Conservation (phyloP, 2,329 filamentous ascomycete species). For the Ambrosiella xylebori region DNA sequence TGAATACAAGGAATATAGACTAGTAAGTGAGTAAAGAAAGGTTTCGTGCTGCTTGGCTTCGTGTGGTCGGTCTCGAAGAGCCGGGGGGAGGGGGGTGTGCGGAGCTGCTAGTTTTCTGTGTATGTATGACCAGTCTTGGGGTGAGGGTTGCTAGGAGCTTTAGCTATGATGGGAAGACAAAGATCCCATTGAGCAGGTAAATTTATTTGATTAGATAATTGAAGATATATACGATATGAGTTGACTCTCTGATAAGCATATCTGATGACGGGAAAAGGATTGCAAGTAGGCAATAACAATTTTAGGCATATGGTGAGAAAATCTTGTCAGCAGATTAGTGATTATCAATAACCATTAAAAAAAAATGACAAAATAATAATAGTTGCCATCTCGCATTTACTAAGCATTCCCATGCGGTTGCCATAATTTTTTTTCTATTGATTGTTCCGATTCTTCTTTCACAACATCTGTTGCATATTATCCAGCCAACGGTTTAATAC, state of each 20-base stretch:
- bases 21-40: neutral
- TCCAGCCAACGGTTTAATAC: neutral
- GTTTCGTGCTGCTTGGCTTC: neutral
- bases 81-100: neutral
- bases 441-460: neutral
- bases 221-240: neutral
- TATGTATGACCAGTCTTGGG: neutral
- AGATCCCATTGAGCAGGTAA: neutral
- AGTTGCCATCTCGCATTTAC: neutral
- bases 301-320: neutral
- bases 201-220: neutral
- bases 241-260: neutral
- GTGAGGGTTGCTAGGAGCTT: neutral
- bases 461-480: neutral
- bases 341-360: neutral
- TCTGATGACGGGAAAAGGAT: too few species aligned
- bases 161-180: neutral
- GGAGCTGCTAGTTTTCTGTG: neutral
- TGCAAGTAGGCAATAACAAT: too few species aligned
- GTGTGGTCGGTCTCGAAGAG: neutral
- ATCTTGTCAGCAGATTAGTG: neutral
- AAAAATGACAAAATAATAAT: neutral
- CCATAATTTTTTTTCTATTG: neutral
- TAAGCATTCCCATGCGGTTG: neutral
- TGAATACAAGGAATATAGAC: constrained; percentile 1